These are phyloP conservation scores for Coccomyxa sp. DNA, from an alignment of 139 green algal genomes.

Conservation along the genomic window DNA sequence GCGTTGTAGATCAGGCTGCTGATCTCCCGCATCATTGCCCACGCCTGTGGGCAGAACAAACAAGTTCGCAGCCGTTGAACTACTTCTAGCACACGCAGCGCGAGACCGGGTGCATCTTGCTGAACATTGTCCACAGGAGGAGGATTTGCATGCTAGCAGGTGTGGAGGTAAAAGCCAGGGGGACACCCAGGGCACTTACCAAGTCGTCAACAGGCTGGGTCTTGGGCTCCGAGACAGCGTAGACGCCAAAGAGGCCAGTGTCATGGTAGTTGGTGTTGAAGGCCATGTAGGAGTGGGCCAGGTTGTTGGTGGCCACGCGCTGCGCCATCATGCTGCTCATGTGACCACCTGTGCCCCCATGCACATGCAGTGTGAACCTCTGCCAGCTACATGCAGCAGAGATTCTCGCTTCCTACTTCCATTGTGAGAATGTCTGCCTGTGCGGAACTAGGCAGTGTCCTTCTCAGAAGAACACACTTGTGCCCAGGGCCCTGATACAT, in stretches of 20 bases:
- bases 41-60: conserved; percentile 51
- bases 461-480: too few species aligned
- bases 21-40: conserved; percentile 64
- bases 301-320: conserved; percentile 74
- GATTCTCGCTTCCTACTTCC: too few species aligned
- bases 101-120: neutral
- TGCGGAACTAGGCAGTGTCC: too few species aligned
- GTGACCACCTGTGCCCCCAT: conserved; percentile 5
- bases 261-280: conserved; percentile 88
- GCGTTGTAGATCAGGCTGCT: conserved; percentile 87
- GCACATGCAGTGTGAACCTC: neutral
- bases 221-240: conserved; percentile 62
- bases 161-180: too few species aligned
- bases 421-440: too few species aligned
- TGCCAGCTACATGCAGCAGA: neutral
- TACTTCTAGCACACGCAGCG: neutral
- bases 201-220: neutral
- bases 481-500: too few species aligned
- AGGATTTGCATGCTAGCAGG: neutral
- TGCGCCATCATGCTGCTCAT: conserved; percentile 71
- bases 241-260: conserved; percentile 95
- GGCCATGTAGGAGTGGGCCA: conserved; percentile 83
- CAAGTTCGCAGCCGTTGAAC: neutral
- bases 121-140: neutral
- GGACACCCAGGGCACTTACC: neutral